These are phyloP conservation scores for Talaromyces sp. DNA, from an alignment of 2,329 filamentous ascomycete genomes.

Conservation along the genomic window DNA sequence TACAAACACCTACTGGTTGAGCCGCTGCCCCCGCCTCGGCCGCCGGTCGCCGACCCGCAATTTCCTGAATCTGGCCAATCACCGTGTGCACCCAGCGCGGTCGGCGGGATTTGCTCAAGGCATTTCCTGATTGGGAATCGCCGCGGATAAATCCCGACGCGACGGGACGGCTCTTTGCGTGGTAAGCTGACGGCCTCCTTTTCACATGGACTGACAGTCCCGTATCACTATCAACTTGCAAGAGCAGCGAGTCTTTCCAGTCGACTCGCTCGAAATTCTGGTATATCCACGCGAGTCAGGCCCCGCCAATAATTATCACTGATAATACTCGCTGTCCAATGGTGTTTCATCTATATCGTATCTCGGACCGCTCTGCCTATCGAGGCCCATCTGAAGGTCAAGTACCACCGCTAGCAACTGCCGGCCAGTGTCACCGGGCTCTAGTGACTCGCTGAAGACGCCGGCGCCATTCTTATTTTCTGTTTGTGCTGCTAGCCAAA, in stretches of 20 bases:
- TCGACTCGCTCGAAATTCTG: background rate
- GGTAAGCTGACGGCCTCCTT: background rate
- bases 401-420: background rate
- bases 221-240: no score
- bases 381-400: background rate
- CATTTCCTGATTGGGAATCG: background rate
- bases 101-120: background rate
- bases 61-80: background rate
- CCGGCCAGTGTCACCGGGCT: background rate
- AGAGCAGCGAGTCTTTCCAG: background rate
- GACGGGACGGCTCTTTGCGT: background rate
- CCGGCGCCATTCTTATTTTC: constrained; percentile 1
- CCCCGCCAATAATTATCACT: background rate
- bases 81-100: background rate
- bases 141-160: background rate
- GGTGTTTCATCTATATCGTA: background rate
- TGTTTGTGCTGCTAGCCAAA: background rate
- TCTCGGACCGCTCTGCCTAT: background rate
- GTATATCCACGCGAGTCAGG: background rate
- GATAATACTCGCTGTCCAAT: background rate
- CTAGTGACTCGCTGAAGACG: background rate
- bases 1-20: background rate
- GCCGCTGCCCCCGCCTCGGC: background rate
- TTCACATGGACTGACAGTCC: background rate
- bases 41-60: background rate